Evolutionary conservation across 2,329 filamentous ascomycete genomes (phyloP).

Genomic region (Penicillium crustosum): DNA sequence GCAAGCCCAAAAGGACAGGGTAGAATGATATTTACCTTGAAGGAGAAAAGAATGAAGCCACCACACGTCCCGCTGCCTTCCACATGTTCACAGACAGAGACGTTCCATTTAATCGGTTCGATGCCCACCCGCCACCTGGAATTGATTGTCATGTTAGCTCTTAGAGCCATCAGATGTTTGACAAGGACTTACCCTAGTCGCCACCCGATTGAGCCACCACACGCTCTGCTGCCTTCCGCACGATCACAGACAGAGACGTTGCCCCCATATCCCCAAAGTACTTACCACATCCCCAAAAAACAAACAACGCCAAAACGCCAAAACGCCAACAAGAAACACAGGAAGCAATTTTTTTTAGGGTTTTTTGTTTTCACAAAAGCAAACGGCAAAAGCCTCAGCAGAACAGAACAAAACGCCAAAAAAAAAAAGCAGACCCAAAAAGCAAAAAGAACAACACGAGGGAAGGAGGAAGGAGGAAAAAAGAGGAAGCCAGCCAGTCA

Average conservation of each 20-base stretch:
- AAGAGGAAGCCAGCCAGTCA: neutral
- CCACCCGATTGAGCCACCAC: neutral
- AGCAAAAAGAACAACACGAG: neutral
- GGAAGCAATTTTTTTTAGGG: neutral
- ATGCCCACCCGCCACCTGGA: too few species aligned
- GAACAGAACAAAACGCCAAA: neutral
- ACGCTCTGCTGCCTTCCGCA: neutral
- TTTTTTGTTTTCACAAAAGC: neutral
- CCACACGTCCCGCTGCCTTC: too few species aligned
- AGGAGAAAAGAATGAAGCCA: too few species aligned
- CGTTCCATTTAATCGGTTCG: too few species aligned
- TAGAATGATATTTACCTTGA: too few species aligned
- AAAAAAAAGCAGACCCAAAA: neutral
- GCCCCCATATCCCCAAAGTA: neutral
- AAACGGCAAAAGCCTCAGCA: constrained; percentile 3
- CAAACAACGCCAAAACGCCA: neutral
- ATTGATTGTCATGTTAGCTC: too few species aligned
- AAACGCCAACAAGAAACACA: neutral
- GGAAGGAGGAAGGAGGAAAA: too few species aligned
- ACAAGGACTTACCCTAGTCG: neutral
- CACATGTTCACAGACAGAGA: too few species aligned
- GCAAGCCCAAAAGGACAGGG: too few species aligned
- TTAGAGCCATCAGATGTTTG: too few species aligned
- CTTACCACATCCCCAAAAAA: neutral
- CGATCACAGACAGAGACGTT: neutral